Base-by-base conservation (phyloP, 2,329 filamentous ascomycete species). In the Sporothrix globosa region DNA sequence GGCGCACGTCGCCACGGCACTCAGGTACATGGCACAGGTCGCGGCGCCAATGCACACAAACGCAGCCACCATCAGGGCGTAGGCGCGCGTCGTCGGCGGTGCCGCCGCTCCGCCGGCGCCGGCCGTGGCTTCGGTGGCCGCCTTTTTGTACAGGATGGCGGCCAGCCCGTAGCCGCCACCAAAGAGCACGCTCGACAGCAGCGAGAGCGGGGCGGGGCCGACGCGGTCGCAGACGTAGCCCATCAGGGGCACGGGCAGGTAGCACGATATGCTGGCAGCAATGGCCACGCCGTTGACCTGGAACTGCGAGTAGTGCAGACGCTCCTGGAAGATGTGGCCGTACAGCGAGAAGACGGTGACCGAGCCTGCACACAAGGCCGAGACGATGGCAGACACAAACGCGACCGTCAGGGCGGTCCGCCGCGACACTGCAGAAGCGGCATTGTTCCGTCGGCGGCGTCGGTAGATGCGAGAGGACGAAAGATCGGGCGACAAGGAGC, bases 341-440 rank as follows among this genome's bases (percentile, higher is more conserved):
- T 98, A 99, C 44, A 99, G 88, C 48, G 93, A 97, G 83, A 96
- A 99, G 65, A 93, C 92, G 66, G 93, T 93, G 77, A 98, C 92
- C 76, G 92, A 96, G 73, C 95, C 96, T 41, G 93, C 95, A 78
- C 92, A 96, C 44, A 97, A 86, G 17, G 87, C 83, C 19, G 84
- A 83, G 19, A 88, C 73, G 41, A 89, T 83, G 39, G 88, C 84
- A 27, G 83, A 82, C 39, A 84, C 73, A 75, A 89, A 88, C 69
- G 87, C 84, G 60, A 86, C 70, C 74, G 80, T 73, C 70, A 83
- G 84, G 41, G 74, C 71, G 3, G 76, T 69, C 46, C 77, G 75
- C 69, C 79, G 81, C n/a, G 68, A 48, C 4, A 69, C 52, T 0
- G 71, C 24, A 2, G 70, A 69, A 67, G 74, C 75, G 46, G 71